Evolutionary conservation across 345 rosid species (phyloP).

Genomic region (Xanthoceras sorbifolium): DNA sequence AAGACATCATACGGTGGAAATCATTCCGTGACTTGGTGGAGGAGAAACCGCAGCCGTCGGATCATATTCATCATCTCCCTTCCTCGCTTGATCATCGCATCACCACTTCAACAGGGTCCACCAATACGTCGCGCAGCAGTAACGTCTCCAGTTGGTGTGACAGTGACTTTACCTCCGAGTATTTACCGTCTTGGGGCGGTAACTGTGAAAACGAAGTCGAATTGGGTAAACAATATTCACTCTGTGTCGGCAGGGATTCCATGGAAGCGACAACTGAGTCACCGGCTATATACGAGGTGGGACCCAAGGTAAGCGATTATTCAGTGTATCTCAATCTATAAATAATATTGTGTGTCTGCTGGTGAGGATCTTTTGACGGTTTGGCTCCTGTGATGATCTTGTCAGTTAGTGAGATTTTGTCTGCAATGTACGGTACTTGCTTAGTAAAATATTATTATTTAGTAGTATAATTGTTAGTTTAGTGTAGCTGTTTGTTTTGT

Average conservation of each 20-base stretch:
- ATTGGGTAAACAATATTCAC: constrained; percentile 33
- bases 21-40: constrained; percentile 68
- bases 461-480: too few relatives aligned
- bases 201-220: constrained; percentile 24
- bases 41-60: constrained; percentile 33
- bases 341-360: constrained; percentile 40
- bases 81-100: constrained; percentile 30
- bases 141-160: constrained; percentile 81
- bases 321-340: constrained; percentile 20
- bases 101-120: constrained; percentile 44
- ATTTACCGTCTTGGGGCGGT: constrained; percentile 55
- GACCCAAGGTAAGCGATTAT: constrained; percentile 55
- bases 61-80: too few relatives aligned
- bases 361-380: constrained; percentile 31
- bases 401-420: constrained; percentile 31
- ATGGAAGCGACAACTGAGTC: constrained; percentile 32
- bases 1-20: constrained; percentile 85
- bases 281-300: constrained; percentile 35
- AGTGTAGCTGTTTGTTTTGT: not conserved
- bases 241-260: constrained; percentile 55
- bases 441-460: too few relatives aligned
- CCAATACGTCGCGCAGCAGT: constrained; percentile 37
- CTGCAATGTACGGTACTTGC: constrained; percentile 7
- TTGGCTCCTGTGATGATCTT: constrained; percentile 13
- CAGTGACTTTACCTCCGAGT: constrained; percentile 69